Percentiles rank a stretch among this genome's conserved stretches.
Evolutionary conservation across 345 rosid species (phyloP).

Genomic region (Gossypium mustelinum): DNA sequence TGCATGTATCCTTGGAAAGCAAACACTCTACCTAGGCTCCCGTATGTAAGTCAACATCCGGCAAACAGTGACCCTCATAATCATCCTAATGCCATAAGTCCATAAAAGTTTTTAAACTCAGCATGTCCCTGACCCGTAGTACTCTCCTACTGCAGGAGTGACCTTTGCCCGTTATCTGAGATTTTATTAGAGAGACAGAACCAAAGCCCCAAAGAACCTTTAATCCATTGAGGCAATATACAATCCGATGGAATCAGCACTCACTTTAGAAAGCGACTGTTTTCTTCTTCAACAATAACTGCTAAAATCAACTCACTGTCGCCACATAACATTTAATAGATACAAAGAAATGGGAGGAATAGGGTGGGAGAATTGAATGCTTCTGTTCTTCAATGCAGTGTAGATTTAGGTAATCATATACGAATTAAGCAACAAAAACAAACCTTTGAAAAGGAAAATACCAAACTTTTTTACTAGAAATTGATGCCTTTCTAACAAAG

Average conservation of each 20-base stretch:
- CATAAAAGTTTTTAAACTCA: background rate
- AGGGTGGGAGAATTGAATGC: background rate
- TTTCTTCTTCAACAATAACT: background rate
- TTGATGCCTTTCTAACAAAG: slow-evolving; percentile 1
- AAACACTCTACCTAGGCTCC: background rate
- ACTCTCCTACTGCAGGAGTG: background rate
- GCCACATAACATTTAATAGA: background rate
- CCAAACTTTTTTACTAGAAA: background rate
- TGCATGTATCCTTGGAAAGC: background rate
- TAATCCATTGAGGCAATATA: background rate
- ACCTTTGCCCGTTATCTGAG: background rate
- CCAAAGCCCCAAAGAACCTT: background rate
- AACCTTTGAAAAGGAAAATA: background rate
- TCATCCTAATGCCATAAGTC: background rate
- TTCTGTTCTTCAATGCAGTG: background rate
- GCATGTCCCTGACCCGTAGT: background rate
- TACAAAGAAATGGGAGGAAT: background rate
- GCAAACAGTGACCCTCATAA: background rate
- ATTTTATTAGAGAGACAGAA: background rate
- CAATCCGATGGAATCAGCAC: background rate
- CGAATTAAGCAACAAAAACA: background rate
- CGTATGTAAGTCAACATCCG: background rate
- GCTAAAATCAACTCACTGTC: background rate
- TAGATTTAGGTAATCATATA: background rate
- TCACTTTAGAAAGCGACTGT: background rate